Evolutionary conservation across 257 asterid species (phyloP).

Genomic region (Euphrasia confusa): DNA sequence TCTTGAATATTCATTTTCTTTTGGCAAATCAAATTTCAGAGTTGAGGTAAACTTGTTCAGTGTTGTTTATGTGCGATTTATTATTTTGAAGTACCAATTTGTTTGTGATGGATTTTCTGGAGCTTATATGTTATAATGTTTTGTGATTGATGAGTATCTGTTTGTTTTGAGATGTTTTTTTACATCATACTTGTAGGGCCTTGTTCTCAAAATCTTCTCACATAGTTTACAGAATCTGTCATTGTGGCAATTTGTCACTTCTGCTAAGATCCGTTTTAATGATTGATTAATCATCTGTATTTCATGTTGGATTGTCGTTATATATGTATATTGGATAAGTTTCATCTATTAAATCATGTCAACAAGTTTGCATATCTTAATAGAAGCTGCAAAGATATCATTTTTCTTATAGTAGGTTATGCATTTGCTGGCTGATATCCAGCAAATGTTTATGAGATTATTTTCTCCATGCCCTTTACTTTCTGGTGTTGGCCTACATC

Average conservation of each 20-base stretch:
- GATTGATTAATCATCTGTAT: not conserved
- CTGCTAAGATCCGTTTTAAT: too few relatives aligned
- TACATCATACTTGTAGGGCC: not conserved
- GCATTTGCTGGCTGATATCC: conserved; percentile 13
- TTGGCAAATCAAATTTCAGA: not conserved
- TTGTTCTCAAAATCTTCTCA: not conserved
- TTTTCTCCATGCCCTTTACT: conserved; percentile 18
- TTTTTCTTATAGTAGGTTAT: not conserved
- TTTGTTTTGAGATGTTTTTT: conserved; percentile 15
- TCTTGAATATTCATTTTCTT: conserved; percentile 13
- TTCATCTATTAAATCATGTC: conserved; percentile 6
- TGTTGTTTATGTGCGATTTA: not conserved
- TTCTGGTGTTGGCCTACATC: conserved; percentile 10
- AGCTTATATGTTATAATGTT: conserved; percentile 7
- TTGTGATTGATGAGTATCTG: conserved; percentile 3
- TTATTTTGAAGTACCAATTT: conserved; percentile 5
- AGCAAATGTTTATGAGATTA: not conserved
- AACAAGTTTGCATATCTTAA: not conserved
- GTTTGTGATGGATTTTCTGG: conserved; percentile 6
- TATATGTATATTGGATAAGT: not conserved
- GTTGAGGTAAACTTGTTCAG: not conserved
- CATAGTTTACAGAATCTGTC: not conserved
- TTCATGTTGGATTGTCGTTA: conserved; percentile 8
- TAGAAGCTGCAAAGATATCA: not conserved
- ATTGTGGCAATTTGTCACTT: too few relatives aligned